phyloP scores from a whole-genome alignment of 148 eudicot species.

The Camellia granthamiana region DNA sequence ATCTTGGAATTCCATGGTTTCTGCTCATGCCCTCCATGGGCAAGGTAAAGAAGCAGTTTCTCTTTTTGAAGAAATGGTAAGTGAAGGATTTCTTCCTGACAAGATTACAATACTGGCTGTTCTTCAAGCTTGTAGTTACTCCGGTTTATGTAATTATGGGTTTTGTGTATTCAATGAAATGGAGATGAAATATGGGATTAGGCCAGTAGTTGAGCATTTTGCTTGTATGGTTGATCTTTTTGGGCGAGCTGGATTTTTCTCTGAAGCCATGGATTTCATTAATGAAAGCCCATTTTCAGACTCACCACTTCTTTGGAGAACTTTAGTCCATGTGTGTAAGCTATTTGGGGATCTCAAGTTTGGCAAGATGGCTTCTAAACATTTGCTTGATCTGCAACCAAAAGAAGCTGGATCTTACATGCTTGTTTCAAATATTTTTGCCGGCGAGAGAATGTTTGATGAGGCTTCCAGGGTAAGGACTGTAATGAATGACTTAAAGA shows the following conservation, averaged over 20 bases:
- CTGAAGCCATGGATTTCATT: slow-evolving; percentile 19
- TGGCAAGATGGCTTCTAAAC: slow-evolving; percentile 20
- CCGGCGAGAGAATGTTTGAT: slow-evolving; percentile 13
- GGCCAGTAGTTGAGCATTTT: slow-evolving; percentile 22
- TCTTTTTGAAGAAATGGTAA: slow-evolving; percentile 17
- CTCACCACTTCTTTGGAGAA: slow-evolving; percentile 23
- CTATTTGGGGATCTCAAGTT: slow-evolving; percentile 10
- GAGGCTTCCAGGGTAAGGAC: slow-evolving; percentile 21
- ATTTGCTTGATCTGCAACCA: slow-evolving; percentile 21
- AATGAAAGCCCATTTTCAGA: slow-evolving; percentile 21
- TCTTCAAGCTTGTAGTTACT: slow-evolving; percentile 27
- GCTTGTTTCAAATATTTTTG: slow-evolving; percentile 20
- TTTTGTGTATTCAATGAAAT: slow-evolving; percentile 17
- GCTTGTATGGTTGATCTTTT: slow-evolving; percentile 22
- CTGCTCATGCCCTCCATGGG: slow-evolving; percentile 19
- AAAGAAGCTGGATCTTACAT: slow-evolving; percentile 20
- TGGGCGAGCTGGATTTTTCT: slow-evolving; percentile 10
- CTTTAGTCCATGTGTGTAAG: slow-evolving; percentile 15
- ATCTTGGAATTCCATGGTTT: slow-evolving; percentile 23
- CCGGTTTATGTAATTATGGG: slow-evolving; percentile 15
- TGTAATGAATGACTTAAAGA: slow-evolving; percentile 15
- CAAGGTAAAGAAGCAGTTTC: slow-evolving; percentile 16
- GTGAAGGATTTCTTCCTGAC: slow-evolving; percentile 17
- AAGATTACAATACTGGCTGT: slow-evolving; percentile 14
- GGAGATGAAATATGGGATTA: slow-evolving; percentile 21